These are phyloP conservation scores for Vararia minispora DNA, from an alignment of 768 basidiomycete species.

Conservation along the genomic window DNA sequence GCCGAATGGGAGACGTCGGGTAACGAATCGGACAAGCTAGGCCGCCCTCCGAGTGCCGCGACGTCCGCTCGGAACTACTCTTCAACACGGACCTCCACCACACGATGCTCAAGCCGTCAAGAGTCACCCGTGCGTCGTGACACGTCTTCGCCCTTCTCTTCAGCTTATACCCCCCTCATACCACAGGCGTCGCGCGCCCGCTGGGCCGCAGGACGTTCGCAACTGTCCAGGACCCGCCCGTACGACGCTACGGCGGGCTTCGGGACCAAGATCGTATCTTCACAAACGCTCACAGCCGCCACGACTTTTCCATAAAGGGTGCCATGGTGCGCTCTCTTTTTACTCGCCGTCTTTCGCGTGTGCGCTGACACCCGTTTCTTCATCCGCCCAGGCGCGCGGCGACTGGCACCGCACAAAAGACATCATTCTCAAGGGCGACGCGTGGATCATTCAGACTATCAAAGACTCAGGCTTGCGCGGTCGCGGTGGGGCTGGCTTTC, in stretches of 20 bases:
- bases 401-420: slow-evolving; percentile 99
- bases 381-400: slow-evolving; percentile 57
- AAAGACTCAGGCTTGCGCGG: slow-evolving; percentile 95
- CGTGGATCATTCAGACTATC: slow-evolving; percentile 93
- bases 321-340: slow-evolving; percentile 50
- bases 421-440: slow-evolving; percentile 88
- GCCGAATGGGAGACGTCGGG: too few species aligned
- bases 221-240: slow-evolving; percentile 75
- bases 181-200: slow-evolving; percentile 6
- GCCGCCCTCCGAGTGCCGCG: too few species aligned
- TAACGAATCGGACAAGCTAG: too few species aligned
- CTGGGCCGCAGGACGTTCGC: slow-evolving; percentile 35
- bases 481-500: slow-evolving; percentile 94
- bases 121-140: slow-evolving; percentile 12
- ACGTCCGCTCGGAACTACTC: too few species aligned
- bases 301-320: slow-evolving; percentile 91
- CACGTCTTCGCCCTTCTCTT: neutral
- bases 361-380: neutral
- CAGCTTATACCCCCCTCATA: neutral
- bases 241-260: slow-evolving; percentile 84
- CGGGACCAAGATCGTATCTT: slow-evolving; percentile 94
- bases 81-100: too few species aligned
- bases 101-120: slow-evolving; percentile 10
- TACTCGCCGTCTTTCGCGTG: neutral
- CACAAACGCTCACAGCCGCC: slow-evolving; percentile 78